Evolutionary conservation across 306 rosid genomes (phyloP).

Genomic region (Pyrus communis): DNA sequence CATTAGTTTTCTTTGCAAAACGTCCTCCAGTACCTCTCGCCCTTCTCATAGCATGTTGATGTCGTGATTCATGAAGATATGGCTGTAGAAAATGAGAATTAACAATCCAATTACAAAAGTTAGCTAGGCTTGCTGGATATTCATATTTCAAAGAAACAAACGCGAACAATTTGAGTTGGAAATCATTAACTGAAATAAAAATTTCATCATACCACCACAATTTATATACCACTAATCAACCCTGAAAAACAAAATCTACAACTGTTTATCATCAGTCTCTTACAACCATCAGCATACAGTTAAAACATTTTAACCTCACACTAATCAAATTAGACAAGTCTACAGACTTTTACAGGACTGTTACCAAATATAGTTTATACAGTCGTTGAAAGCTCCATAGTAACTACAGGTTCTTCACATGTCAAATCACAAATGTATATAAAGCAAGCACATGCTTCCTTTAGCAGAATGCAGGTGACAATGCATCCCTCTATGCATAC

Average conservation of each 20-base stretch:
- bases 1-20: conserved; percentile 66
- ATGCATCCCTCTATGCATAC: background rate
- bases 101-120: conserved; percentile 10
- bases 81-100: conserved; percentile 48
- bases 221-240: background rate
- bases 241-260: background rate
- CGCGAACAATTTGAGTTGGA: background rate
- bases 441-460: background rate
- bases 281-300: background rate
- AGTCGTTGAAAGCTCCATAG: background rate
- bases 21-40: conserved; percentile 96
- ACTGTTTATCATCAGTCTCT: background rate
- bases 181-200: background rate
- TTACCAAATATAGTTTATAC: background rate
- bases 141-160: background rate
- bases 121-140: background rate
- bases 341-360: background rate
- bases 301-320: background rate
- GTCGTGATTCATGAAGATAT: conserved; percentile 95
- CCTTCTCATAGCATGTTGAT: conserved; percentile 96
- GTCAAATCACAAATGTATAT: background rate
- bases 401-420: background rate
- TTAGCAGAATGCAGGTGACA: background rate
- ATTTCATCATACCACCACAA: background rate
- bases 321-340: background rate